These are phyloP conservation scores for Ceratocystis cacaofunesta DNA, from an alignment of 2,329 filamentous ascomycete species.

Conservation along the genomic window DNA sequence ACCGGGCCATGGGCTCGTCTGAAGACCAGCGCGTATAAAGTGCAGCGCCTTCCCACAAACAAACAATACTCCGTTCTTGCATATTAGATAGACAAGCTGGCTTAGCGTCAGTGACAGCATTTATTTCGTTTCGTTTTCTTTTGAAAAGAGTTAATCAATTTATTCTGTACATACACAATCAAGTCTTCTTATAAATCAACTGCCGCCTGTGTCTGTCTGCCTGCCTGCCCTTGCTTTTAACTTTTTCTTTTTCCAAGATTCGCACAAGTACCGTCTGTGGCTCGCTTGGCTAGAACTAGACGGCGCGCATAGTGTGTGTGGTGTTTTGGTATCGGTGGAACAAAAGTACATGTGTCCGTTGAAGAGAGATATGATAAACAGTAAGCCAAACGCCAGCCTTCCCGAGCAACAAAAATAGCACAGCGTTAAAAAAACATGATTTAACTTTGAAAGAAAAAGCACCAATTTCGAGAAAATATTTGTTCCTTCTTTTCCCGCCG, in stretches of 20 bases:
- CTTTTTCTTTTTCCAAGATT: no score
- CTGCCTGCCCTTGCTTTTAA: no score
- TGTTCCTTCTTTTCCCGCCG: slow-evolving; percentile 2
- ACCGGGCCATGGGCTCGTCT: background rate
- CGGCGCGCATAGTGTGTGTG: slow-evolving; percentile 6
- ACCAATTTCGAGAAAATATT: slow-evolving; percentile 4
- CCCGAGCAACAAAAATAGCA: slow-evolving; percentile 17
- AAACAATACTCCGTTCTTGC: background rate
- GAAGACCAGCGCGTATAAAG: slow-evolving; percentile 2
- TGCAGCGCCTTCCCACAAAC: no score
- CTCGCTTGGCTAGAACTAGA: background rate
- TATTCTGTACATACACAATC: background rate
- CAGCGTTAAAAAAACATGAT: slow-evolving; percentile 16
- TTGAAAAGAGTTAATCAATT: background rate
- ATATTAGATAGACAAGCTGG: background rate
- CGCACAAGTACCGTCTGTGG: no score
- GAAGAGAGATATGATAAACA: slow-evolving; percentile 16
- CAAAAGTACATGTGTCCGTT: slow-evolving; percentile 14
- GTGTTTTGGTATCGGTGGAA: slow-evolving; percentile 11
- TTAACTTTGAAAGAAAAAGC: slow-evolving; percentile 2
- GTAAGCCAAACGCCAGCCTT: slow-evolving; percentile 18
- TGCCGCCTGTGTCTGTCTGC: background rate
- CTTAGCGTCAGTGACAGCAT: background rate
- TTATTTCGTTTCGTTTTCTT: background rate
- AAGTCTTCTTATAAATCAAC: background rate